Evolutionary conservation across 352 stramenopile genomes (phyloP), one percentile per base, ranked within the genome.

Genomic region (Pythium grandisporangium): DNA sequence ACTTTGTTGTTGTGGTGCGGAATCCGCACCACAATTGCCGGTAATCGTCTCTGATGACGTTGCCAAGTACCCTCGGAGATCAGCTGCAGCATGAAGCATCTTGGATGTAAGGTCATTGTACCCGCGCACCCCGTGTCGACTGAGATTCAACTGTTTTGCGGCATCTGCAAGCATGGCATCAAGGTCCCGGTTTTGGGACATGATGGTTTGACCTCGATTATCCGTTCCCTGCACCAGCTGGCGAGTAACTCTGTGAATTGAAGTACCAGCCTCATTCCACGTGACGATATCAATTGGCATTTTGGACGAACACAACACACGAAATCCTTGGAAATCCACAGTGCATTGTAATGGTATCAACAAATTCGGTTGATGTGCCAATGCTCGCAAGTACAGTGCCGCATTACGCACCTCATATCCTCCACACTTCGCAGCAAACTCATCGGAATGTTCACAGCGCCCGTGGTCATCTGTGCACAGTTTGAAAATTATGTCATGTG

Each of bases 401-500:
- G 81, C 92, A 37, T 93, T 86, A 23, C 84, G 55, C 2, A 90
- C 56, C 45, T 95, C 79, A 22, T 95, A 67, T 23, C 75, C 77
- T 2, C 65, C 83, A 12, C 61, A 77, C 59, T 97, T 97, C 13
- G 80, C 77, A 2, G 88, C 70, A 30, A 70, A 66, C 41, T 97
- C 90, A 42, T 97, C 81, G 0, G 70, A 93, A 6, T 83, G 68
- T 42, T 97, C 88, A 43, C 84, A 97, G 3, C 91, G 62, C 14
- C 88, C 88, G 48, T 97, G 79, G 40, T 97, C 86, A 34, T 97
- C 88, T 2, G 68, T 80, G 39, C 69, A 89, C 13, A 97, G 55
- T 55, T 95, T 81, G 55, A 96, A 96, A 4, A 83, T 52, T 16
- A 97, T 95, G 29, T 88, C 84, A 43, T 93, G 78, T 0, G 66